A percentile compares a stretch with the other conserved stretches of the same genome.
These are phyloP conservation scores for Amoebophrya sp. DNA, from an alignment of 169 alveolate species.

Conservation along the genomic window DNA sequence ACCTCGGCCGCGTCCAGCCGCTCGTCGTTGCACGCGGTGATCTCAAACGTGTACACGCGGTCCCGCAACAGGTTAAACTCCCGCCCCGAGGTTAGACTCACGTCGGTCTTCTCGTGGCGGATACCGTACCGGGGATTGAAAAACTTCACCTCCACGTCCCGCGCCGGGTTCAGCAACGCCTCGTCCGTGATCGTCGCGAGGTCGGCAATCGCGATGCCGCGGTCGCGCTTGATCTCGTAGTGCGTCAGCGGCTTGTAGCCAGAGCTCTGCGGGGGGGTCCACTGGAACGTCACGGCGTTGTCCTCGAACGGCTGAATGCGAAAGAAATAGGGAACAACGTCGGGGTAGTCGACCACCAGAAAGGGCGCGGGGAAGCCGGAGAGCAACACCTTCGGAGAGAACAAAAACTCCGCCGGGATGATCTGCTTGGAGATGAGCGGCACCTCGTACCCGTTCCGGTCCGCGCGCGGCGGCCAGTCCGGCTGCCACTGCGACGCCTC, in stretches of 20 bases:
- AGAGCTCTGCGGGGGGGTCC: background rate
- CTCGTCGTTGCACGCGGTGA: background rate
- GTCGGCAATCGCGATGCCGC: background rate
- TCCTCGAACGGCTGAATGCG: background rate
- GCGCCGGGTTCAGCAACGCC: background rate
- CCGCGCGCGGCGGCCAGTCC: background rate
- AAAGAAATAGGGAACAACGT: background rate
- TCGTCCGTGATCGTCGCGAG: background rate
- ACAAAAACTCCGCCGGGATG: background rate
- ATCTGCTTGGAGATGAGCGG: background rate
- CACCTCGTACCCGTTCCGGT: background rate
- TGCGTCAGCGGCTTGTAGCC: background rate
- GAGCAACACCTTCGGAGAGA: background rate
- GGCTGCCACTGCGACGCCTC: background rate
- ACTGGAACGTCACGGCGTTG: background rate
- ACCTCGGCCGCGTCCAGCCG: background rate
- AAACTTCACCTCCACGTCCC: background rate
- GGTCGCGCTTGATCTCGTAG: conserved; percentile 3
- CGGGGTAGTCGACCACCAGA: background rate
- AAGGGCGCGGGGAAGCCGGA: background rate
- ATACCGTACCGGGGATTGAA: background rate
- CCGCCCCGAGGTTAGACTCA: background rate
- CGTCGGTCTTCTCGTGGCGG: background rate
- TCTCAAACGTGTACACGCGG: background rate
- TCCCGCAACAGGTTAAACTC: background rate